Conservation (phyloP, 2,329 filamentous ascomycete genomes). For the Trichoderma semiorbis region DNA sequence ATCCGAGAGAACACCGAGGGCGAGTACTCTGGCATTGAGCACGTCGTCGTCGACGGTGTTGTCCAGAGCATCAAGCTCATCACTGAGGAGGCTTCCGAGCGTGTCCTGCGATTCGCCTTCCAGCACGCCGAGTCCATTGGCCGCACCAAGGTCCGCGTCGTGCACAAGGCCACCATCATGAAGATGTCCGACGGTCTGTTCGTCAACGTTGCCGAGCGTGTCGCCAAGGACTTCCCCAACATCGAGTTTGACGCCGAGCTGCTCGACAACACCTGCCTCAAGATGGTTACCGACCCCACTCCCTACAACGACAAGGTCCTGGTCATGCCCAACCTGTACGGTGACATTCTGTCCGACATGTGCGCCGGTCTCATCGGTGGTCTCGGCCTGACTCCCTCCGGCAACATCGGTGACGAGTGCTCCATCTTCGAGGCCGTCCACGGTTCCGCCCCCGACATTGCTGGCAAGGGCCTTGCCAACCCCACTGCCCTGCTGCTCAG, state of each 20-base stretch:
- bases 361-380: conserved; percentile 98
- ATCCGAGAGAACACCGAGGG: conserved; percentile 99
- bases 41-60: conserved; percentile 94
- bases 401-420: conserved; percentile 98
- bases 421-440: conserved; percentile 99
- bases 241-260: conserved; percentile 98
- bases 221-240: conserved; percentile 91
- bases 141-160: conserved; percentile 93
- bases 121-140: conserved; percentile 93
- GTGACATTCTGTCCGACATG: conserved; percentile 99
- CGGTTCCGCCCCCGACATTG: conserved; percentile 94
- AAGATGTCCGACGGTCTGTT: conserved; percentile 99
- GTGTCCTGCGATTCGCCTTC: conserved; percentile 95
- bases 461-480: conserved; percentile 93
- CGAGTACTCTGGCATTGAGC: conserved; percentile 99
- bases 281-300: conserved; percentile 93
- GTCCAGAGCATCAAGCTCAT: conserved; percentile 99
- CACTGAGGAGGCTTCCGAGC: conserved; percentile 89
- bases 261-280: conserved; percentile 98
- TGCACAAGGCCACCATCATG: conserved; percentile 99
- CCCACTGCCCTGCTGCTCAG: conserved; percentile 91
- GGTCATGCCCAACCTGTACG: conserved; percentile 97
- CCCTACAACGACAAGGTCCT: conserved; percentile 99
- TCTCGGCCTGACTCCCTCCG: conserved; percentile 92
- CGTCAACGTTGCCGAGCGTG: conserved; percentile 77